Percentiles rank a stretch among this genome's conserved stretches.
phyloP scores from a whole-genome alignment of 768 basidiomycete species.

The Leccinum pellstonianum region DNA sequence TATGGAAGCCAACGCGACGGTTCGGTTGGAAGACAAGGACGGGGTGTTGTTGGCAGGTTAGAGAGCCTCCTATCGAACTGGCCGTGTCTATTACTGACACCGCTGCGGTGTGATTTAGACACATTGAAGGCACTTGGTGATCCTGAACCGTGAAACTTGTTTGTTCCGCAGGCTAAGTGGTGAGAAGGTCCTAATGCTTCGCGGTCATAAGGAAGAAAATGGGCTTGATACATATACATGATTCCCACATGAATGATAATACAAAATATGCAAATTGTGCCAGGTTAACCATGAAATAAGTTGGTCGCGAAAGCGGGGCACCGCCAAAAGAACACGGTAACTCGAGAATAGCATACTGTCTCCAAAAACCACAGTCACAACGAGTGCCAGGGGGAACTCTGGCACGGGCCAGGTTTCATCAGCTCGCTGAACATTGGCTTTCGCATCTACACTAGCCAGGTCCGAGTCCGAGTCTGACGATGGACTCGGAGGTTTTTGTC shows the following conservation, averaged over 20 bases:
- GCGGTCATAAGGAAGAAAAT: neutral
- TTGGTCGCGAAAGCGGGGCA: conserved; percentile 14
- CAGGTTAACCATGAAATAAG: conserved; percentile 22
- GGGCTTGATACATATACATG: conserved; percentile 23
- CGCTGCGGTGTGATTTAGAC: conserved; percentile 10
- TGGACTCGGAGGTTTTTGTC: too few species aligned
- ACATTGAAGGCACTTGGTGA: conserved; percentile 9
- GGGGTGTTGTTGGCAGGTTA: conserved; percentile 25
- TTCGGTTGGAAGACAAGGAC: conserved; percentile 26
- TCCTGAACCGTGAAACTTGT: neutral
- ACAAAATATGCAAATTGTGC: conserved; percentile 30
- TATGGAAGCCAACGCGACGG: neutral
- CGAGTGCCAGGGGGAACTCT: conserved; percentile 58
- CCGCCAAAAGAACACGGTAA: conserved; percentile 7
- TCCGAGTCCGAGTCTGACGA: too few species aligned
- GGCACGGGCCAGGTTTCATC: conserved; percentile 42
- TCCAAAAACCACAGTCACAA: conserved; percentile 22
- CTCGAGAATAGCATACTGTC: neutral
- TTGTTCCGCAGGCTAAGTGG: neutral
- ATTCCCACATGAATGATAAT: conserved; percentile 24
- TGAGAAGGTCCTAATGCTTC: neutral
- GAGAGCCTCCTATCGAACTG: neutral
- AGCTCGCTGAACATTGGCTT: too few species aligned
- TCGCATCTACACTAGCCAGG: too few species aligned
- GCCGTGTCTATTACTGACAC: neutral